Percentiles rank a stretch among this genome's conserved stretches.
Conservation (phyloP, 2,329 filamentous ascomycete species). For the Fusarium vanettenii region DNA sequence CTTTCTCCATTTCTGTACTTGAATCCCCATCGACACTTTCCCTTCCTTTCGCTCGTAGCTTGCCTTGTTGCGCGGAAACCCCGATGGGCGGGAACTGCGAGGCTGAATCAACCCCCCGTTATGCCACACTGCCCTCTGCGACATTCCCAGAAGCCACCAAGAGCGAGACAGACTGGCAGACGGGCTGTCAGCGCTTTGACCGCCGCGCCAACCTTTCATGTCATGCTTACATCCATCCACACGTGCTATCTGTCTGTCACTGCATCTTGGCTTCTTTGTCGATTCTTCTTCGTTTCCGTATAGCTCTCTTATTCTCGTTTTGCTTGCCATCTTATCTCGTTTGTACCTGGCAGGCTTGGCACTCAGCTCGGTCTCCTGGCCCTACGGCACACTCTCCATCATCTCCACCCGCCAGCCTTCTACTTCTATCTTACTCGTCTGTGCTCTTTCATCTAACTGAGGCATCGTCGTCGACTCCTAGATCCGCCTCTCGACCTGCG, state of each 20-base stretch:
- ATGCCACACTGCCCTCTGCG: conserved; percentile 27
- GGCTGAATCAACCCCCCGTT: conserved; percentile 20
- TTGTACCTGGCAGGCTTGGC: conserved; percentile 29
- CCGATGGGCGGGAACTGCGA: conserved; percentile 15
- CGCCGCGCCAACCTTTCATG: background rate
- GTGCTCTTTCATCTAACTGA: conserved; percentile 34
- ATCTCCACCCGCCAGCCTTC: conserved; percentile 22
- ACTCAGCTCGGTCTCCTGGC: background rate
- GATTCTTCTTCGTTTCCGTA: background rate
- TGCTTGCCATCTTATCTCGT: conserved; percentile 7
- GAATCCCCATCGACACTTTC: background rate
- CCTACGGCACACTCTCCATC: conserved; percentile 26
- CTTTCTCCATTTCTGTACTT: conserved; percentile 6
- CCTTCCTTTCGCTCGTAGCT: background rate
- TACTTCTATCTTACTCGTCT: conserved; percentile 20
- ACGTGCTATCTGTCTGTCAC: background rate
- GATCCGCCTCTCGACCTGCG: conserved; percentile 44
- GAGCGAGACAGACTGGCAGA: conserved; percentile 13
- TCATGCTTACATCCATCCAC: background rate
- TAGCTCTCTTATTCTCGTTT: conserved; percentile 2
- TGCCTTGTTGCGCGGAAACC: conserved; percentile 23
- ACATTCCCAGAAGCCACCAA: conserved; percentile 31
- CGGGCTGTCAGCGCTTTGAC: background rate
- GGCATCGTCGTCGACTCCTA: conserved; percentile 38
- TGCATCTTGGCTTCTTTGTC: background rate